Evolutionary conservation across 495 filamentous ascomycete genomes (phyloP), one percentile per base, ranked within the genome.

Genomic region (Aspergillus mulundensis): DNA sequence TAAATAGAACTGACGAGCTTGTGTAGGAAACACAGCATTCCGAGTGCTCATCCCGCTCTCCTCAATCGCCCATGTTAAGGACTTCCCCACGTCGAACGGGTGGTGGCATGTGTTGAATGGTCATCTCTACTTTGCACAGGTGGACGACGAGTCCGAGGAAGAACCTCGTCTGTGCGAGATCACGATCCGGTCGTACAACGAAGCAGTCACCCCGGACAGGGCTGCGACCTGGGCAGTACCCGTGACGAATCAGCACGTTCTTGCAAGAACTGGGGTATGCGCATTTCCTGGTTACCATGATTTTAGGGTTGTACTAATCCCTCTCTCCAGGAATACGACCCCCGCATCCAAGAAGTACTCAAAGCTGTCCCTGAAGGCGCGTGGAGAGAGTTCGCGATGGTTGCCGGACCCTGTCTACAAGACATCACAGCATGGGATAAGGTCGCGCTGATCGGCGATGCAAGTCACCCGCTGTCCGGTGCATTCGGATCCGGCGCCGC

Each of bases 401-500:
- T 51, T 3, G 49, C 49, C 1, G 49, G 49, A 14, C 49, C 49
- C 10, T 67, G 71, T 23, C 59, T 78, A 10, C 48, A 65, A 19
- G 65, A 61, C 5, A 65, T 78, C 5, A 69, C 54, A 0, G 77
- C 63, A 2, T 78, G 74, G 73, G 64, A 70, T 32, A 77, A 77
- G 53, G 53, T 78, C 20, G 77, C 69, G 1, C 67, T 81, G 1
- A 70, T 81, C 11, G 78, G 78, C 1, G 78, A 81, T 56, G 69
- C 78, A 7, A 74, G 71, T 23, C 78, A 81, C 64, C 72, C 78
- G 3, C 65, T 77, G 1, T 72, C 75, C 0, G 78, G 77, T 48
- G 71, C 69, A 2, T 76, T 77, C 60, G 78, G 78, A 0, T 77
- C 78, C 1, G 78, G 78, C 0, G 75, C 78, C 1, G 73, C 72